Evolutionary conservation across 129 eudicot genomes (phyloP).

Genomic region (Helianthus tuberosus): DNA sequence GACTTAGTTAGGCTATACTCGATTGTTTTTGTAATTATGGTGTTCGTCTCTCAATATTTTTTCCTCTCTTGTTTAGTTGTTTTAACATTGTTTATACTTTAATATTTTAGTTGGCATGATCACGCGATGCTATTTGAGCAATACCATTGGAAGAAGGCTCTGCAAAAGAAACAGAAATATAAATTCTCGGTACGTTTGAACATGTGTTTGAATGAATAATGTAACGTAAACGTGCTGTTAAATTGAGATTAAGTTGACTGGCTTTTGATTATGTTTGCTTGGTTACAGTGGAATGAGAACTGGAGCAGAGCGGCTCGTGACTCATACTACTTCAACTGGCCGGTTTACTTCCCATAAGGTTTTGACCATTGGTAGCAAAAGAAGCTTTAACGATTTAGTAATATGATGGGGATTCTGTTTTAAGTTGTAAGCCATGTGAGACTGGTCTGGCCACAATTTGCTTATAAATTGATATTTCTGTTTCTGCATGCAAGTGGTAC

Average conservation of each 20-base stretch:
- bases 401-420: slow-evolving; percentile 18
- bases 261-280: slow-evolving; percentile 17
- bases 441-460: slow-evolving; percentile 19
- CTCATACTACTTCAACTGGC: slow-evolving; percentile 92
- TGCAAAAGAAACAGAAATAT: slow-evolving; percentile 61
- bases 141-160: slow-evolving; percentile 87
- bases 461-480: background rate
- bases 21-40: background rate
- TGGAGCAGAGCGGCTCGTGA: slow-evolving; percentile 66
- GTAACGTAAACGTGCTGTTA: slow-evolving; percentile 1
- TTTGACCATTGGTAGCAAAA: slow-evolving; percentile 6
- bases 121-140: slow-evolving; percentile 84
- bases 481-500: background rate
- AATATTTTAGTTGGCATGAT: slow-evolving; percentile 85
- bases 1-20: background rate
- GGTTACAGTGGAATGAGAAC: slow-evolving; percentile 81
- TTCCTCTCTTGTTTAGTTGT: background rate
- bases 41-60: background rate
- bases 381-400: slow-evolving; percentile 1
- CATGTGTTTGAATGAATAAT: background rate
- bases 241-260: background rate
- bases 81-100: slow-evolving; percentile 10
- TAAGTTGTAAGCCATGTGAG: slow-evolving; percentile 19
- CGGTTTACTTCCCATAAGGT: slow-evolving; percentile 68
- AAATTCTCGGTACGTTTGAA: slow-evolving; percentile 57